Evolutionary conservation across 192 early-diverging fungal genomes (phyloP).

Genomic region (Podila verticillata): DNA sequence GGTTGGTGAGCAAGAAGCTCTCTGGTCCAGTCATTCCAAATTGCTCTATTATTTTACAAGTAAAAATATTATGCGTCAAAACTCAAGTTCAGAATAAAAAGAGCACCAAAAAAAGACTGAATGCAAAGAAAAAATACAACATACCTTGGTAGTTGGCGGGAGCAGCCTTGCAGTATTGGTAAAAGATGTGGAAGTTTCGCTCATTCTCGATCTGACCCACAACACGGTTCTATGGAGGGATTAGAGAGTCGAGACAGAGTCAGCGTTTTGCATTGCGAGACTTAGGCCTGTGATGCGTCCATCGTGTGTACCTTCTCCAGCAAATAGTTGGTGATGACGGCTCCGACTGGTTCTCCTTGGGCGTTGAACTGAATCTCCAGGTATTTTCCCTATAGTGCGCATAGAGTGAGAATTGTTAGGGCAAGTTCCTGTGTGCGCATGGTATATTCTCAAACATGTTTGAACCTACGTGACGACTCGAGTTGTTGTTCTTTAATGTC

Average conservation of each 20-base stretch:
- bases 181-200: slow-evolving; percentile 99
- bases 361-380: slow-evolving; percentile 97
- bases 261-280: too few relatives aligned
- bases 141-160: slow-evolving; percentile 74
- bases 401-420: neutral
- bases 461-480: slow-evolving; percentile 87
- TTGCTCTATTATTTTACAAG: slow-evolving; percentile 50
- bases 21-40: slow-evolving; percentile 82
- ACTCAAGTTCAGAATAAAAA: too few relatives aligned
- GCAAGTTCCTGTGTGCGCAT: neutral
- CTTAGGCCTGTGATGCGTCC: too few relatives aligned
- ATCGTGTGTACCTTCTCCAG: slow-evolving; percentile 86
- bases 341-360: slow-evolving; percentile 94
- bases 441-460: neutral
- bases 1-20: slow-evolving; percentile 79
- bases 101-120: neutral
- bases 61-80: neutral
- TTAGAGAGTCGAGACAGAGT: neutral
- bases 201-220: slow-evolving; percentile 94
- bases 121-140: neutral
- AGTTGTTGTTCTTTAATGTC: slow-evolving; percentile 98
- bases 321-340: slow-evolving; percentile 97
- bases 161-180: slow-evolving; percentile 87
- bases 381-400: slow-evolving; percentile 87
- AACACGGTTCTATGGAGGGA: slow-evolving; percentile 84